Conservation (phyloP, 495 filamentous ascomycete genomes). For the Aspergillus egyptiacus region DNA sequence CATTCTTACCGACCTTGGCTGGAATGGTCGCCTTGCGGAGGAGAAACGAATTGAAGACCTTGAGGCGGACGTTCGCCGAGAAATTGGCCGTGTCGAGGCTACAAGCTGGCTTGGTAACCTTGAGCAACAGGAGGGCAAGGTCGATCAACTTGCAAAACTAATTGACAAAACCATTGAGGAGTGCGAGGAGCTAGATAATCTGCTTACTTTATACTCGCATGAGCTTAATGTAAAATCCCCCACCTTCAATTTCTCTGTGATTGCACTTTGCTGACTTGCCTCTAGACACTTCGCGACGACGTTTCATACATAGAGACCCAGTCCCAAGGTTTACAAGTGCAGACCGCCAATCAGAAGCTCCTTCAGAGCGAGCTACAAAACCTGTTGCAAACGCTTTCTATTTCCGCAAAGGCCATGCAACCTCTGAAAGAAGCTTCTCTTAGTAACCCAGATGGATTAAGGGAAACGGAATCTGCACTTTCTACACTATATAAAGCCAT, state of each 20-base stretch:
- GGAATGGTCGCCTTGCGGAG: constrained; percentile 69
- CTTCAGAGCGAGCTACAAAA: constrained; percentile 79
- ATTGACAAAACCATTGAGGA: constrained; percentile 86
- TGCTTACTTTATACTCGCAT: constrained; percentile 88
- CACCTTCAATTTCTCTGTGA: neutral
- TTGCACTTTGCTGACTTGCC: constrained; percentile 29
- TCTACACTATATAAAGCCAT: constrained; percentile 90
- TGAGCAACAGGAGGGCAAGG: constrained; percentile 82
- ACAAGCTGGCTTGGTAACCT: constrained; percentile 86
- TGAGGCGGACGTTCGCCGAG: constrained; percentile 75
- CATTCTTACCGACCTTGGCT: constrained; percentile 81
- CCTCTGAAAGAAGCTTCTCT: constrained; percentile 69
- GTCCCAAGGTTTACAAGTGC: constrained; percentile 91
- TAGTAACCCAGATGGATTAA: constrained; percentile 61
- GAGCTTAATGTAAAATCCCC: constrained; percentile 71
- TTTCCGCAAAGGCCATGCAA: constrained; percentile 66
- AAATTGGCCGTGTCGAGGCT: constrained; percentile 83
- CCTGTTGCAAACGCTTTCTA: constrained; percentile 79
- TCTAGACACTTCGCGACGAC: constrained; percentile 85
- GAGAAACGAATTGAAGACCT: constrained; percentile 73
- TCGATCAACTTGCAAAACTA: constrained; percentile 72
- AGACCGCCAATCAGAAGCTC: constrained; percentile 94
- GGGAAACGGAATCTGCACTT: constrained; percentile 67
- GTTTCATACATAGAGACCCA: constrained; percentile 96
- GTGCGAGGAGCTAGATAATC: constrained; percentile 90